These are phyloP conservation scores for Microdochium paspali DNA, from an alignment of 2,329 filamentous ascomycete genomes.

Conservation along the genomic window DNA sequence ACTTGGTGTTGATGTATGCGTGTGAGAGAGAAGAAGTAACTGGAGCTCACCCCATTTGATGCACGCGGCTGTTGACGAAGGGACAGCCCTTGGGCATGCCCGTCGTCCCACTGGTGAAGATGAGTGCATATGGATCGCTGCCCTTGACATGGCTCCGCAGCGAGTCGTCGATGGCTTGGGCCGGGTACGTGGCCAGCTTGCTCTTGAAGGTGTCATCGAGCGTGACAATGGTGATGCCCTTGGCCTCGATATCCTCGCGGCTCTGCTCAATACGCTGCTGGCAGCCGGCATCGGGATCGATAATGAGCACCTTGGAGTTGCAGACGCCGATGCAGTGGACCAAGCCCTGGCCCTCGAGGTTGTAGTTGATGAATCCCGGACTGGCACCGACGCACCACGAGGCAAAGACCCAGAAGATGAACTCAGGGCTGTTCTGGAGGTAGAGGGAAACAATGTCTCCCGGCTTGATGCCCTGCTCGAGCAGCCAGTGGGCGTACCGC, in stretches of 20 bases:
- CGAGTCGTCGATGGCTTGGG: slow-evolving; percentile 39
- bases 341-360: slow-evolving; percentile 49
- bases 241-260: slow-evolving; percentile 32
- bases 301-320: slow-evolving; percentile 40
- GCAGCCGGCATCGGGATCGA: slow-evolving; percentile 43
- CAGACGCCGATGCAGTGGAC: slow-evolving; percentile 52
- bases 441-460: slow-evolving; percentile 52
- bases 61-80: slow-evolving; percentile 35
- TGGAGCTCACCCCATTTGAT: slow-evolving; percentile 7
- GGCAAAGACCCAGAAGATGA: slow-evolving; percentile 53
- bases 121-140: slow-evolving; percentile 45
- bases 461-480: slow-evolving; percentile 42
- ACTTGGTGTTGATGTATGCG: background rate
- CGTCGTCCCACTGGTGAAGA: slow-evolving; percentile 66
- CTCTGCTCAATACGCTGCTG: slow-evolving; percentile 43
- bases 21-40: slow-evolving; percentile 10
- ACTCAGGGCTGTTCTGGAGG: slow-evolving; percentile 55
- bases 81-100: slow-evolving; percentile 60
- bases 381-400: slow-evolving; percentile 52
- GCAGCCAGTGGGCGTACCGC: slow-evolving; percentile 50
- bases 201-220: slow-evolving; percentile 33
- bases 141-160: slow-evolving; percentile 38
- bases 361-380: slow-evolving; percentile 59
- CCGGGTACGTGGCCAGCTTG: slow-evolving; percentile 29
- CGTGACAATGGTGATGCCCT: slow-evolving; percentile 41